These are phyloP conservation scores for Pyrus betulifolia DNA, from an alignment of 306 rosid genomes.

Conservation along the genomic window DNA sequence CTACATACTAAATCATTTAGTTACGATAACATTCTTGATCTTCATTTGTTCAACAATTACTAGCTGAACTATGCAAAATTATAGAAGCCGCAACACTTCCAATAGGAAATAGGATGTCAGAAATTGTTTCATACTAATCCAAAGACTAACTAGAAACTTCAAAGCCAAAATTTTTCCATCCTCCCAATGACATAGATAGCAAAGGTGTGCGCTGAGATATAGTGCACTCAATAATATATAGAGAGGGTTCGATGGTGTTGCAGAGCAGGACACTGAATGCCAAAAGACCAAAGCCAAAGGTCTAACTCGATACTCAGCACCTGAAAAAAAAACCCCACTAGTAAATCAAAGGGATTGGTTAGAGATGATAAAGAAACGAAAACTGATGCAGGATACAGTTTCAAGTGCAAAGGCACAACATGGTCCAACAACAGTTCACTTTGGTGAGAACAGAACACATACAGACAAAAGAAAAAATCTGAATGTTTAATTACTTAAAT, in stretches of 20 bases:
- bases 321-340: slow-evolving; percentile 32
- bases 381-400: background rate
- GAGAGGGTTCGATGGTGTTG: slow-evolving; percentile 92
- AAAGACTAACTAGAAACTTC: slow-evolving; percentile 14
- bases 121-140: background rate
- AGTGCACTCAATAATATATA: slow-evolving; percentile 56
- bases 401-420: background rate
- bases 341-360: background rate
- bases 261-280: slow-evolving; percentile 59
- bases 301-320: slow-evolving; percentile 97
- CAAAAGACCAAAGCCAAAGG: slow-evolving; percentile 98
- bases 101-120: background rate
- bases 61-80: background rate
- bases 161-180: slow-evolving; percentile 6
- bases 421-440: background rate
- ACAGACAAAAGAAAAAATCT: background rate
- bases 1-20: background rate
- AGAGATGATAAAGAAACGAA: background rate
- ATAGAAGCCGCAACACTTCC: background rate
- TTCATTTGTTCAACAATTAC: background rate
- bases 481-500: background rate
- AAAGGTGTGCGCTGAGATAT: slow-evolving; percentile 4
- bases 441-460: background rate
- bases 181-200: slow-evolving; percentile 7
- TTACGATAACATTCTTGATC: background rate